These are phyloP conservation scores for Dactylonectria estremocensis DNA, from an alignment of 2,329 filamentous ascomycete species.

Conservation along the genomic window DNA sequence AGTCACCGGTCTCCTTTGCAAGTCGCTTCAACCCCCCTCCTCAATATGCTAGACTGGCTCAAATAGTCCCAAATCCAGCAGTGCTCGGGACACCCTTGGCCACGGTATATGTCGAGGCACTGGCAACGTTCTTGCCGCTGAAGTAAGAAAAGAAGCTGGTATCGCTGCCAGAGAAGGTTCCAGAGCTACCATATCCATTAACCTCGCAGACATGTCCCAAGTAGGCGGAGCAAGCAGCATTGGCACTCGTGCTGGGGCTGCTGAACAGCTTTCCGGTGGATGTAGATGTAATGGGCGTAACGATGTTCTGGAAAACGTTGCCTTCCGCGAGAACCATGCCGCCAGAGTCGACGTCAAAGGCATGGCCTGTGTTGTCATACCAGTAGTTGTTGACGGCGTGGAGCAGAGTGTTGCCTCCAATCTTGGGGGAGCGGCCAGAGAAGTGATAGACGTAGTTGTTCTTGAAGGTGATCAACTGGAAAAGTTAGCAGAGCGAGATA, in stretches of 20 bases:
- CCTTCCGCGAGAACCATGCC: constrained; percentile 67
- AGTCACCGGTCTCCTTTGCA: no score
- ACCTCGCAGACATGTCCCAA: constrained; percentile 64
- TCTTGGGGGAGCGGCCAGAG: constrained; percentile 68
- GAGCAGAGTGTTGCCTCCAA: constrained; percentile 66
- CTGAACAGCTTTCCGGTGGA: constrained; percentile 50
- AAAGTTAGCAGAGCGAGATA: neutral
- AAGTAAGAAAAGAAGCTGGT: constrained; percentile 64
- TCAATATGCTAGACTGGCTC: neutral
- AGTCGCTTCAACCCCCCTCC: no score
- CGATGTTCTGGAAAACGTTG: constrained; percentile 69
- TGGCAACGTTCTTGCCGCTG: constrained; percentile 65
- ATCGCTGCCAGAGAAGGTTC: constrained; percentile 56
- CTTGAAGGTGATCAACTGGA: constrained; percentile 64
- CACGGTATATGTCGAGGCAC: constrained; percentile 53
- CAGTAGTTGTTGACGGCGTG: constrained; percentile 75
- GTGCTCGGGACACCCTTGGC: constrained; percentile 53
- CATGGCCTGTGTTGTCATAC: constrained; percentile 67
- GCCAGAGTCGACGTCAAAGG: constrained; percentile 64
- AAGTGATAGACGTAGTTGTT: constrained; percentile 72
- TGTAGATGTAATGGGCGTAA: constrained; percentile 53
- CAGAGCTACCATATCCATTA: constrained; percentile 62
- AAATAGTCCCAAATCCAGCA: constrained; percentile 61
- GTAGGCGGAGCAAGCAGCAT: constrained; percentile 57
- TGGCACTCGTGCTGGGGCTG: constrained; percentile 50